These are phyloP conservation scores for Alopecurus myosuroides DNA, from an alignment of 176 grass and related monocot genomes.

Conservation along the genomic window DNA sequence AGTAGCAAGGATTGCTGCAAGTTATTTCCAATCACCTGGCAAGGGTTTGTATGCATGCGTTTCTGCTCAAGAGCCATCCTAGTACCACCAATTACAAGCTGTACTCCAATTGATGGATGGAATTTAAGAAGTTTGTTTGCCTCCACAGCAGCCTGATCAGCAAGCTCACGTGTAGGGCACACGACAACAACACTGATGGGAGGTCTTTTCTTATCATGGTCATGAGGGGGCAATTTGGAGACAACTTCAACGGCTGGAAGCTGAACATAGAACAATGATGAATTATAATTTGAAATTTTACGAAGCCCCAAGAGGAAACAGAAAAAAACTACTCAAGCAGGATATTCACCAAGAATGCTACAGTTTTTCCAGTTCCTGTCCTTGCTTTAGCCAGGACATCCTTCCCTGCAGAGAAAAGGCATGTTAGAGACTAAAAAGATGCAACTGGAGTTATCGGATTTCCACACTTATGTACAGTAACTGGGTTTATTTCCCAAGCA, in stretches of 20 bases:
- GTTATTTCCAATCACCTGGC: constrained; percentile 60
- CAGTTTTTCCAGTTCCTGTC: constrained; percentile 97
- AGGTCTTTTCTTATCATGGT: constrained; percentile 64
- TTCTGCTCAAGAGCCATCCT: constrained; percentile 88
- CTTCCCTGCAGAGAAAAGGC: constrained; percentile 60
- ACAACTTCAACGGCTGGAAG: constrained; percentile 86
- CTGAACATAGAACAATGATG: constrained; percentile 36
- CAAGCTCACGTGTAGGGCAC: constrained; percentile 89
- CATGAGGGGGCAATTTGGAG: constrained; percentile 47
- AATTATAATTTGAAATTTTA: not conserved
- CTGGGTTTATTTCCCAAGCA: not conserved
- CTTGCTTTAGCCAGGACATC: constrained; percentile 98
- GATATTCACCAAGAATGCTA: constrained; percentile 86
- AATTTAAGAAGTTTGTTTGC: constrained; percentile 89
- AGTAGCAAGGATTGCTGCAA: constrained; percentile 10
- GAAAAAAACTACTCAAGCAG: not conserved
- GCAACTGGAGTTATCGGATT: not conserved
- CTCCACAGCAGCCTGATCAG: constrained; percentile 81
- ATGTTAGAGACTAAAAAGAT: not conserved
- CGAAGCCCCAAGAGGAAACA: not conserved
- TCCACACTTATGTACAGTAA: not conserved
- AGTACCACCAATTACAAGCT: constrained; percentile 91
- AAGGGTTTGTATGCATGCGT: constrained; percentile 81
- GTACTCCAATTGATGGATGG: constrained; percentile 79
- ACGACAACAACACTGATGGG: constrained; percentile 84